phyloP scores from a whole-genome alignment of 192 early-diverging fungal genomes.

The Piromyces finnis region DNA sequence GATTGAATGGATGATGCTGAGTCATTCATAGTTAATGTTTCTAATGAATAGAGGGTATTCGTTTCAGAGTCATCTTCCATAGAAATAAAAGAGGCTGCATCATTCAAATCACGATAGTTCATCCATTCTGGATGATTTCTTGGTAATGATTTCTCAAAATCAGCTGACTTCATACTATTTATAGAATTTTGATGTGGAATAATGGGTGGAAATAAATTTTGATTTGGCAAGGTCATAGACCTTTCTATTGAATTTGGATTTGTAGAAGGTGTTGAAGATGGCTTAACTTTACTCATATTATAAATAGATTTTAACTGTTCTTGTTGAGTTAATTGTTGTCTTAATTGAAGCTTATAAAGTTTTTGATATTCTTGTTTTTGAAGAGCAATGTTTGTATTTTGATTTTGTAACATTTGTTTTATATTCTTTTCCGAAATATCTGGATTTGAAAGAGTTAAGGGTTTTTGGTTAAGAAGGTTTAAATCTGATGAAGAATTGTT shows the following conservation, averaged over 20 bases:
- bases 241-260: background rate
- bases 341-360: background rate
- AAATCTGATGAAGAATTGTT: background rate
- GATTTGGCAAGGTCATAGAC: background rate
- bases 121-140: background rate
- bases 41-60: background rate
- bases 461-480: background rate
- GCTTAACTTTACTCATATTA: background rate
- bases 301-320: background rate
- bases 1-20: background rate
- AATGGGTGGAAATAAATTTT: background rate
- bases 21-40: background rate
- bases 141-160: background rate
- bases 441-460: background rate
- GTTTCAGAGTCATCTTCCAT: background rate
- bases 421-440: background rate
- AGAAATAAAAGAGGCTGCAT: background rate
- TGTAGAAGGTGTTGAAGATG: too few species aligned
- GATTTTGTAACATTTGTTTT: background rate
- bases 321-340: background rate
- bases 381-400: background rate
- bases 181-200: background rate
- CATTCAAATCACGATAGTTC: background rate
- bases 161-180: background rate
- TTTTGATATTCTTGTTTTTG: background rate